Conservation (phyloP, 1,284 basidiomycete genomes). For the Ceratobasidium sp. region DNA sequence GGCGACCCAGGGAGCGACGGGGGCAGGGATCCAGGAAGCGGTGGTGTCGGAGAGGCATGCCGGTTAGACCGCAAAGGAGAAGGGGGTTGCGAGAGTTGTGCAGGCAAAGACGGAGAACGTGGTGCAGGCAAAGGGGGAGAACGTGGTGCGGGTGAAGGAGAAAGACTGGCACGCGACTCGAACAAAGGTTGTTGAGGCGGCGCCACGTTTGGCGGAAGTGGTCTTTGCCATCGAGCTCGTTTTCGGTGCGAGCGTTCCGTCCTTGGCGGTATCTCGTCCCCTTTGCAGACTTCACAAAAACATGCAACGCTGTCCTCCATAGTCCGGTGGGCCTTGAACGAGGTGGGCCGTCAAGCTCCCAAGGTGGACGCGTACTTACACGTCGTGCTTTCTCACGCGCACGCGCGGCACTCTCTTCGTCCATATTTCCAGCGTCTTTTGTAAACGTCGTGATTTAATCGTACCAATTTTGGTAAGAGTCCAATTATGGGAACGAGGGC, state of each 20-base stretch:
- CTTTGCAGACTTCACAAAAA: background rate
- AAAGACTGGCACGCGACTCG: no score
- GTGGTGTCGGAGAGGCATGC: no score
- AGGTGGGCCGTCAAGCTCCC: background rate
- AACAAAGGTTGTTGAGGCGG: background rate
- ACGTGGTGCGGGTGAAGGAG: no score
- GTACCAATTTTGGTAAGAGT: background rate
- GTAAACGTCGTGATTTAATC: no score
- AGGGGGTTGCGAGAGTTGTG: no score
- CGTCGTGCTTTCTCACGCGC: slow-evolving; percentile 7
- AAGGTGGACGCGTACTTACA: background rate
- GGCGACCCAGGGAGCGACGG: background rate
- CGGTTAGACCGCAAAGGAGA: no score
- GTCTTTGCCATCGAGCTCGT: background rate
- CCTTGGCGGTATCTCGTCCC: no score
- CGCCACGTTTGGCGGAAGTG: background rate
- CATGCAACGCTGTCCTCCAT: background rate
- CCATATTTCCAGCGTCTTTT: no score
- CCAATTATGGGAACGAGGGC: no score
- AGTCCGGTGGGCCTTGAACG: background rate
- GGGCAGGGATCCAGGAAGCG: background rate
- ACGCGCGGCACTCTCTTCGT: background rate
- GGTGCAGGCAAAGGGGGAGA: background rate
- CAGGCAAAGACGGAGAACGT: background rate
- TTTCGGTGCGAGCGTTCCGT: no score